Conservation (phyloP, 441 rosid species). For the Corymbia citriodora region DNA sequence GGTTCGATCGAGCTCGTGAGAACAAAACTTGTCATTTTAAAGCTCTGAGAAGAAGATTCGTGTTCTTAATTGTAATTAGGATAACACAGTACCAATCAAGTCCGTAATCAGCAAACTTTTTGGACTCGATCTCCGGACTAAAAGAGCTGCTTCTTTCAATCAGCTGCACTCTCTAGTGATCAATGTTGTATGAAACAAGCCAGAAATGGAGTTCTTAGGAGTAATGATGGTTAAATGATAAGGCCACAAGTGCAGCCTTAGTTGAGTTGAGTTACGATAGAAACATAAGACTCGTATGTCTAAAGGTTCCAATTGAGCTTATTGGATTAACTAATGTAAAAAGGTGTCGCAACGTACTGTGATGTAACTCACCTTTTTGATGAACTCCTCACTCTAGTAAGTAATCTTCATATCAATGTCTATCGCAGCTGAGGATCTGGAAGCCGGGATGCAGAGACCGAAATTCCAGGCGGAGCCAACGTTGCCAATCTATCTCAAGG, state of each 20-base stretch:
- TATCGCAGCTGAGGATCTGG: constrained; percentile 5
- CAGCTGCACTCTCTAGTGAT: neutral
- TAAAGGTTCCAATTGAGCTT: neutral
- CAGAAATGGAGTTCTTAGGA: neutral
- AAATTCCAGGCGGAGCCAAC: constrained; percentile 81
- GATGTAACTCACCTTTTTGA: neutral
- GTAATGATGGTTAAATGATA: neutral
- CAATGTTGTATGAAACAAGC: neutral
- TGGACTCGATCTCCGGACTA: neutral
- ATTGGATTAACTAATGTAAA: neutral
- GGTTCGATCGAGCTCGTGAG: neutral
- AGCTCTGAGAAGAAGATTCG: neutral
- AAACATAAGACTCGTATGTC: neutral
- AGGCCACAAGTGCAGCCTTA: neutral
- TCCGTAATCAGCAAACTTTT: neutral
- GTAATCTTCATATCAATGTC: neutral
- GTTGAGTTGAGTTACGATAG: neutral
- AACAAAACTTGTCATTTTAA: neutral
- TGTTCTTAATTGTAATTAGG: neutral
- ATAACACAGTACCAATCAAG: neutral
- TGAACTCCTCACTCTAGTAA: neutral
- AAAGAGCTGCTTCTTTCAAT: neutral
- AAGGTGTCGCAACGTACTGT: neutral
- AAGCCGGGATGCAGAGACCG: neutral
- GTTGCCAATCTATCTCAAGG: constrained; percentile 87